Conservation (phyloP, 2,329 filamentous ascomycete species). For the Nothopassalora personata region DNA sequence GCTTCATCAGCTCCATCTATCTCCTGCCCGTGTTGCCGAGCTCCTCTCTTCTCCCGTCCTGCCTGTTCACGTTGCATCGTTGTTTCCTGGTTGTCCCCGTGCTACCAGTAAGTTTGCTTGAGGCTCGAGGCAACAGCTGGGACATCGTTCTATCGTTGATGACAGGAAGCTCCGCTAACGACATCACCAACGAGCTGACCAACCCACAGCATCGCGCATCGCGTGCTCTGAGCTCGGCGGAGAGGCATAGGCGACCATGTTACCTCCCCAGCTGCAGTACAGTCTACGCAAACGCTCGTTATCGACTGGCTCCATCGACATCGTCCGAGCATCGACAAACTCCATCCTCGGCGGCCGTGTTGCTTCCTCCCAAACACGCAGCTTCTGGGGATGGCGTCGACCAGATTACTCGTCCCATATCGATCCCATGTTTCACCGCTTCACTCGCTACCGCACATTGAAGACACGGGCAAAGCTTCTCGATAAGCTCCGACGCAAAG, state of each 20-base stretch:
- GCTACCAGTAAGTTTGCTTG: neutral
- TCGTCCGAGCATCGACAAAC: constrained; percentile 13
- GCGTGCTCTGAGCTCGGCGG: constrained; percentile 1
- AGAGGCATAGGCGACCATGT: constrained; percentile 19
- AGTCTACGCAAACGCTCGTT: constrained; percentile 15
- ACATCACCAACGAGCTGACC: neutral
- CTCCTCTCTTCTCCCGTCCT: neutral
- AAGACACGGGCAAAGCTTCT: constrained; percentile 30
- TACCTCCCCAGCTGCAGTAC: constrained; percentile 25
- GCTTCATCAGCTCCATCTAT: neutral
- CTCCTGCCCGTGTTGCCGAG: neutral
- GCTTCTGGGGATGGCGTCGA: constrained; percentile 25
- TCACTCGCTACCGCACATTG: constrained; percentile 25
- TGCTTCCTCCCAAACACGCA: constrained; percentile 14
- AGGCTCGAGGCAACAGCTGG: neutral
- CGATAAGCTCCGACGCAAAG: constrained; percentile 27
- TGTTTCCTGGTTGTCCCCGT: neutral
- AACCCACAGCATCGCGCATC: neutral
- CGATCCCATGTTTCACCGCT: constrained; percentile 30
- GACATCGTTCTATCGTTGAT: neutral
- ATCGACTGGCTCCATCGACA: constrained; percentile 9
- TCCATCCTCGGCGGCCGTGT: constrained; percentile 12
- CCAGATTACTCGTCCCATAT: constrained; percentile 27
- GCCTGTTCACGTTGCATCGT: neutral
- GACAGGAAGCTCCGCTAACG: neutral